Evolutionary conservation across 495 filamentous ascomycete genomes (phyloP), one percentile per base, ranked within the genome.

Genomic region (Tetracladium setigerum): DNA sequence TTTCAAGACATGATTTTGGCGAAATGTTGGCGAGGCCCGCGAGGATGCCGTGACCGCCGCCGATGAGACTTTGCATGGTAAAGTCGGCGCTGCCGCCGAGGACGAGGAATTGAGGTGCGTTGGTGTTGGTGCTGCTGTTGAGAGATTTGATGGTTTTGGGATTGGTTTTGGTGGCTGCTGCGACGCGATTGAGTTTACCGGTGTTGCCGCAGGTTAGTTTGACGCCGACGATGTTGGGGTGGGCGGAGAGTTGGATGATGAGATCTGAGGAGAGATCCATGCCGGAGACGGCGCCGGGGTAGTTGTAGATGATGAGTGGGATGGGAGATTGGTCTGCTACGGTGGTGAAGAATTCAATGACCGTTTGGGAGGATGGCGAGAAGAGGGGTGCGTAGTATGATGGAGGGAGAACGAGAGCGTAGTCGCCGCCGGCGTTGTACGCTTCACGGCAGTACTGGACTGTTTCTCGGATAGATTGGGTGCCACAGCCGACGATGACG

Each of bases 131-230:
- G 52, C 44, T 46, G 31, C 5, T 2, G 61, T 61, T 11, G 62
- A 64, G 4, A 53, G 49, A 14, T 64, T 58, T 30, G 64, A 7
- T 27, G 7, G 22, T 3, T 27, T 27, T 27, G 22, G 22, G 7
- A 10, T 67, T 59, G 24, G 78, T 70, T 47, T 73, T 72, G 13
- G 74, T 77, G 30, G 75, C 75, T 11, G 82, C 78, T 3, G 81
- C 86, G 37, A 96, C 76, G 46, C 89, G 79, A 56, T 79, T 82
- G 41, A 96, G 72, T 65, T 96, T 96, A 44, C 89, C 89, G 14
- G 90, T 95, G 66, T 96, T 95, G 39, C 88, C 89, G 63, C 89
- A 96, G 4, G 89, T 96, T 42, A 95, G 73, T 71, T 96, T 96
- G 60, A 83, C 84, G 41, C 89, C 89, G 44, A 88, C 80, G 56